Percentiles rank a stretch among this genome's conserved stretches.
phyloP scores from a whole-genome alignment of 192 early-diverging fungal species.

The Phycomyces nitens region DNA sequence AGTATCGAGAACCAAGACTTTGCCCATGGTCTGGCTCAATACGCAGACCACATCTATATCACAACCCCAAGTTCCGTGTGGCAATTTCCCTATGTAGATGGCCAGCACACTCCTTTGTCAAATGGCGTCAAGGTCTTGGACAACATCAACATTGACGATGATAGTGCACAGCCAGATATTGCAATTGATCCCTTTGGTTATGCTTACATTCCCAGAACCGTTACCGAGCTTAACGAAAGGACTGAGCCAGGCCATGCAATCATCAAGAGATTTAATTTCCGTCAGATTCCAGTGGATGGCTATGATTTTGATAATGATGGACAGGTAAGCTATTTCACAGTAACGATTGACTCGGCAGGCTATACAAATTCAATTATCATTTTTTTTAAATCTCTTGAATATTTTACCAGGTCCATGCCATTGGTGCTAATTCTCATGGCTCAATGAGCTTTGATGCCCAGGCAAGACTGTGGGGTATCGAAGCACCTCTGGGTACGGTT shows the following conservation, averaged over 20 bases:
- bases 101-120: slow-evolving; percentile 23
- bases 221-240: neutral
- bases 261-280: slow-evolving; percentile 29
- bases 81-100: slow-evolving; percentile 26
- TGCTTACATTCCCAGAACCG: slow-evolving; percentile 22
- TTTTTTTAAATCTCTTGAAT: too few relatives aligned
- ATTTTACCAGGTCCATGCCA: slow-evolving; percentile 18
- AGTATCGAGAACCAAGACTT: neutral
- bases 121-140: slow-evolving; percentile 11
- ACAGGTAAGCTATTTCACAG: slow-evolving; percentile 1
- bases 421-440: slow-evolving; percentile 22
- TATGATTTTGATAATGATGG: slow-evolving; percentile 29
- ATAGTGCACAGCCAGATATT: slow-evolving; percentile 11
- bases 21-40: slow-evolving; percentile 17
- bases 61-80: slow-evolving; percentile 21
- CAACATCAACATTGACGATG: slow-evolving; percentile 16
- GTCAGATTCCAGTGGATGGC: slow-evolving; percentile 20
- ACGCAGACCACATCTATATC: slow-evolving; percentile 19
- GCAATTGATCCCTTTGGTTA: slow-evolving; percentile 29
- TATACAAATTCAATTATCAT: too few relatives aligned
- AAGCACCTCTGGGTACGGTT: slow-evolving; percentile 3
- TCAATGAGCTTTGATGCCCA: slow-evolving; percentile 28
- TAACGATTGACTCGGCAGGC: too few relatives aligned
- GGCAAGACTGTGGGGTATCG: slow-evolving; percentile 27
- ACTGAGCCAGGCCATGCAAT: slow-evolving; percentile 10